Base-by-base conservation (phyloP, 257 asterid genomes). In the Voacanga thouarsii region DNA sequence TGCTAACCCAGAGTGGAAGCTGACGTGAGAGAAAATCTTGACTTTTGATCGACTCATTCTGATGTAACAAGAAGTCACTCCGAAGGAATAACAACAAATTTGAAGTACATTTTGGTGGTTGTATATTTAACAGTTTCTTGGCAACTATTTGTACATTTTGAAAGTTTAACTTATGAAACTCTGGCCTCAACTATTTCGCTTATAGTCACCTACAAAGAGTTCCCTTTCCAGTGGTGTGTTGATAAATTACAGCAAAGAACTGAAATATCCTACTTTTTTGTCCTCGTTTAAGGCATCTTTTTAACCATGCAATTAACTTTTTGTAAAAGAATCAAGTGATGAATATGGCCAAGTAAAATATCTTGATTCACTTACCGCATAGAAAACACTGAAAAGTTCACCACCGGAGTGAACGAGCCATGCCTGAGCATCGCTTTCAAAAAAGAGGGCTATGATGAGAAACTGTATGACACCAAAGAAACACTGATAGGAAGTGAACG, bases 301-400 rank as follows among this genome's bases (percentile, higher is more conserved):
- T 7, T 2, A 0, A 14, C 51, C 14, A 47, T 8, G 51, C 12
- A 47, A 7, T 43, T 43, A 47, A 47, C 51, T 47, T 8, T 7
- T 47, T 47, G 14, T 47, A 47, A 47, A 47, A 47, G 51, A 47
- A 47, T 10, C 1, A 47, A 47, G 12, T 10, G 51, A 47, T 10
- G 51, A 47, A 47, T 5, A 47, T 47, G 12, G 14, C 12, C 51
- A 8, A 47, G 51, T 47, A 15, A 51, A 51, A 21, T 51, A 51
- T 51, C 21, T 15, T 18, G 5, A 1, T 16, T 21, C 6, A 84
- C 92, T 77, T 83, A 95, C 99, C 18, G 99, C 99, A 66, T 95
- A 95, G 91, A 95, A 91, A 23, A 95, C 98, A 14, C 96, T 95
- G 82, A 92, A 95, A 23, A 95, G 97, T 86, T 95, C 99, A 41